These are phyloP conservation scores for Trichoderma gracile DNA, from an alignment of 2,329 filamentous ascomycete species.

Conservation along the genomic window DNA sequence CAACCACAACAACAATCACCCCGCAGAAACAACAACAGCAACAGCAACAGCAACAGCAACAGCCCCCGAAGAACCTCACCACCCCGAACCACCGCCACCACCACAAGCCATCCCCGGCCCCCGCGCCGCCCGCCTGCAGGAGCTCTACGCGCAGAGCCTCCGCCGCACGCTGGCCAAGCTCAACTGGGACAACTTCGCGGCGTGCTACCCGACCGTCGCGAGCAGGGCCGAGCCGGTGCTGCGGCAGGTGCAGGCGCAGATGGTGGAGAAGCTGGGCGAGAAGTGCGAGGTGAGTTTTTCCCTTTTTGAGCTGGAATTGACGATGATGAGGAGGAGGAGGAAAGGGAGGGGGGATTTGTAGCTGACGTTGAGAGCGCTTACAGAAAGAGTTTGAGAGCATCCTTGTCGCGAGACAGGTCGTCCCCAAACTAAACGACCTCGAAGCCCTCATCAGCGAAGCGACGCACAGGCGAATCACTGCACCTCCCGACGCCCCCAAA, in stretches of 20 bases:
- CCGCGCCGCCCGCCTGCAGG: slow-evolving; percentile 56
- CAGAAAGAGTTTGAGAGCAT: slow-evolving; percentile 60
- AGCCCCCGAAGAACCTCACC: slow-evolving; percentile 37
- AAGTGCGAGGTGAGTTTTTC: slow-evolving; percentile 54
- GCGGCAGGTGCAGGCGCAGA: slow-evolving; percentile 56
- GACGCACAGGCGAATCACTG: slow-evolving; percentile 33
- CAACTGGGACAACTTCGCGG: slow-evolving; percentile 57
- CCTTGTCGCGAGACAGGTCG: slow-evolving; percentile 52
- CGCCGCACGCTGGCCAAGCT: slow-evolving; percentile 57
- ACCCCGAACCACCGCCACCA: slow-evolving; percentile 22
- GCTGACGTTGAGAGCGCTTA: neutral
- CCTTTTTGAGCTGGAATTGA: too few species aligned
- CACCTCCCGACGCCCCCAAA: slow-evolving; percentile 31
- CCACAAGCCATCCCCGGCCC: slow-evolving; percentile 51
- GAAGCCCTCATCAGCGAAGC: slow-evolving; percentile 58
- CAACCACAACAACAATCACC: neutral
- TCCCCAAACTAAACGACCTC: slow-evolving; percentile 60
- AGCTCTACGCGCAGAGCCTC: slow-evolving; percentile 55
- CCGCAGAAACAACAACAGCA: neutral
- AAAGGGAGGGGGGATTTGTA: neutral
- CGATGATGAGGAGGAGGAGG: too few species aligned
- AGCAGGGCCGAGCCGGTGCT: slow-evolving; percentile 52
- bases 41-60: neutral
- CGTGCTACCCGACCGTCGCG: slow-evolving; percentile 64
- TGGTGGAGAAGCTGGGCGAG: slow-evolving; percentile 56